Evolutionary conservation across 768 basidiomycete genomes (phyloP).

Genomic region (Boletus rex-veris): DNA sequence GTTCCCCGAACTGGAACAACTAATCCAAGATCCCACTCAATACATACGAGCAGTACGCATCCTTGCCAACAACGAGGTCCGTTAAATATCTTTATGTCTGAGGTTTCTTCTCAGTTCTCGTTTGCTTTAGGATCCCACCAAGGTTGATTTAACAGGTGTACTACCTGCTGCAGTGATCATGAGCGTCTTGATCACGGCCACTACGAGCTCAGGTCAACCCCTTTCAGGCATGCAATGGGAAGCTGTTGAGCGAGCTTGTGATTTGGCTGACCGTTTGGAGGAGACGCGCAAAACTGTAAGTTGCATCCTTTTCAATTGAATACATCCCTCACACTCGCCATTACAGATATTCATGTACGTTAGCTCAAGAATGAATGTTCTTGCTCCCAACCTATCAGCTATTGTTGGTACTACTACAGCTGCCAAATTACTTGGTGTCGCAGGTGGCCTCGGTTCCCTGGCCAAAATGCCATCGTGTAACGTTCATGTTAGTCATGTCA

Average conservation of each 20-base stretch:
- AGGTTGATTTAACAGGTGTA: constrained; percentile 74
- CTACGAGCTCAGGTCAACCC: constrained; percentile 77
- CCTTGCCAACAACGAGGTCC: constrained; percentile 78
- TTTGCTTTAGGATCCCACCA: constrained; percentile 69
- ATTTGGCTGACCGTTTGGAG: constrained; percentile 84
- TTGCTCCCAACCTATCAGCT: constrained; percentile 97
- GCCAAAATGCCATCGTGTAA: constrained; percentile 96
- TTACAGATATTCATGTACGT: constrained; percentile 96
- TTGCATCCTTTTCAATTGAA: not conserved
- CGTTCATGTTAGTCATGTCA: constrained; percentile 66
- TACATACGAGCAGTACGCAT: constrained; percentile 89
- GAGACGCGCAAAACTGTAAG: constrained; percentile 82
- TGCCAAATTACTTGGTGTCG: constrained; percentile 95
- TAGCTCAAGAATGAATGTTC: constrained; percentile 96
- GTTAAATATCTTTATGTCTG: constrained; percentile 10
- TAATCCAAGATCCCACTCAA: constrained; percentile 87
- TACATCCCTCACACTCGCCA: not conserved
- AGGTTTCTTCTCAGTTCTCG: not conserved
- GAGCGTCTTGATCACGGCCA: constrained; percentile 94
- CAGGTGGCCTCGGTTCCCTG: constrained; percentile 86
- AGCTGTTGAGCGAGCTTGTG: constrained; percentile 81
- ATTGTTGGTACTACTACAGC: constrained; percentile 99
- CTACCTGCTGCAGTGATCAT: constrained; percentile 89
- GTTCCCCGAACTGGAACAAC: constrained; percentile 95
- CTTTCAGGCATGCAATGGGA: constrained; percentile 71